phyloP scores from a whole-genome alignment of 1,284 basidiomycete genomes.

The Irpex rosettiformis region DNA sequence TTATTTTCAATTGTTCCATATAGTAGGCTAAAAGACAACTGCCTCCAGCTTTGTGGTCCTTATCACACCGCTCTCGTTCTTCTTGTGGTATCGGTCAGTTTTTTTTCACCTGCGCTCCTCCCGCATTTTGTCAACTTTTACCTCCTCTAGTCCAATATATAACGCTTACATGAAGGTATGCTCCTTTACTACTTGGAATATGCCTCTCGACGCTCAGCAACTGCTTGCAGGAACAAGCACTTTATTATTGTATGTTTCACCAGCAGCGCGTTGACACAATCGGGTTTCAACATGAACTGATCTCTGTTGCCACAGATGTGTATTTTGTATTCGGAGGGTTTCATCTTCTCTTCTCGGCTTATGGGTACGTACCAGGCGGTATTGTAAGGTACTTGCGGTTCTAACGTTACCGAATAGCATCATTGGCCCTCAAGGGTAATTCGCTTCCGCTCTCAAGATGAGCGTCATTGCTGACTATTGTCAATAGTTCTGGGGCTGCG shows the following conservation, averaged over 20 bases:
- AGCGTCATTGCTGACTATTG: not conserved
- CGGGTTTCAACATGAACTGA: constrained; percentile 27
- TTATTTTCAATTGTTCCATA: constrained; percentile 8
- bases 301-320: constrained; percentile 55
- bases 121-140: constrained; percentile 3
- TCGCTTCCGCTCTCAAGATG: constrained; percentile 20
- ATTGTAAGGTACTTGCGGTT: constrained; percentile 20
- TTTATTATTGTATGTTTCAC: constrained; percentile 67
- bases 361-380: constrained; percentile 56
- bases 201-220: not conserved
- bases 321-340: constrained; percentile 96
- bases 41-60: constrained; percentile 73
- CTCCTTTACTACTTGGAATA: constrained; percentile 12
- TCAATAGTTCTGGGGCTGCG: constrained; percentile 80
- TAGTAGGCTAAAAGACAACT: not conserved
- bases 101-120: not conserved
- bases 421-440: constrained; percentile 62
- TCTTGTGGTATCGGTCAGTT: constrained; percentile 85
- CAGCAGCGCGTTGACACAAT: constrained; percentile 19
- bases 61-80: constrained; percentile 80
- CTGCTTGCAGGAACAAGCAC: constrained; percentile 67
- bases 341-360: constrained; percentile 88
- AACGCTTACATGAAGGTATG: constrained; percentile 94
- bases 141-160: constrained; percentile 76
- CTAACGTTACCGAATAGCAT: constrained; percentile 52